Base-by-base conservation (phyloP, 148 eudicot species). In the Rhododendron williamsianum region DNA sequence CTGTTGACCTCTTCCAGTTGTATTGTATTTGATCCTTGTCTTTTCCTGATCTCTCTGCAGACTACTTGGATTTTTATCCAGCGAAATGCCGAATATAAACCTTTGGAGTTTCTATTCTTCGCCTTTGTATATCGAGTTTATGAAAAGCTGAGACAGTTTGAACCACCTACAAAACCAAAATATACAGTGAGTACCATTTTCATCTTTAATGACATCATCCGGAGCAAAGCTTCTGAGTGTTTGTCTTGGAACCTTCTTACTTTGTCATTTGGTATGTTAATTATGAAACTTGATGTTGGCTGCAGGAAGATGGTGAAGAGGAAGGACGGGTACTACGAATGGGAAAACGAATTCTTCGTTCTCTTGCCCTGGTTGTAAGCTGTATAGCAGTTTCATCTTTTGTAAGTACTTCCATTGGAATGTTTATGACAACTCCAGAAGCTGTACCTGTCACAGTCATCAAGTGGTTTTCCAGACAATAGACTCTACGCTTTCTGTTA, bases 231-330 rank as follows among this genome's bases (percentile, higher is more conserved):
- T 38, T 56, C 25, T 74, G 4, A 46, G 30, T 80, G 21, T 56
- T 76, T 84, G 16, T 60, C 13, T 25, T 60, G 43, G 56, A n/a
- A 71, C 71, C 74, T 56, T 25, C 36, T 54, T 81, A 9, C 76
- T 43, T 85, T 49, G n/a, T 80, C 56, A 41, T 82, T 83, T 51
- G 76, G 60, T 79, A n/a, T 87, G 58, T 43, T 80, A 21, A 80
- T 74, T 72, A 15, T 69, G 82, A 84, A 81, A 78, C 21, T 77
- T 46, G 87, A 45, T 86, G 9, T 81, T 91, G 84, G 84, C 87
- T 94, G 88, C 91, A 97, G 99, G 99, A 97, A 90, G 92, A 92
- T 9, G 98, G 96, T 38, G 99, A 97, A 87, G 98, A 97, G 89
- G 95, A 93, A 58, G 93, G 94, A 65, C 89, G 94, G 81, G 92